Evolutionary conservation across 2,329 filamentous ascomycete species (phyloP).

Genomic region (Beauveria medogensis): DNA sequence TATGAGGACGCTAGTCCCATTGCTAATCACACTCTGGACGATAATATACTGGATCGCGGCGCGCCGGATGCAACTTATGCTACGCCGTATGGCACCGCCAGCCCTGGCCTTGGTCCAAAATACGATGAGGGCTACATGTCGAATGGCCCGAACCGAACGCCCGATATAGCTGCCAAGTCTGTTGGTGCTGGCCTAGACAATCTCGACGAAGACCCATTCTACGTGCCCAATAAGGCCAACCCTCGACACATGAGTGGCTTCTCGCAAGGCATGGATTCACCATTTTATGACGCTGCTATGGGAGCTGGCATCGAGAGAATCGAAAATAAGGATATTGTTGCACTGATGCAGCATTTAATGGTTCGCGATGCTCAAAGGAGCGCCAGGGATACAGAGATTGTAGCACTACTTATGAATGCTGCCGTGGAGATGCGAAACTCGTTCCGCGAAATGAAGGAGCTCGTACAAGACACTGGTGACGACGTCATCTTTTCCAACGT

Average conservation of each 20-base stretch:
- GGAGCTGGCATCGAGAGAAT: constrained; percentile 85
- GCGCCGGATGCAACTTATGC: constrained; percentile 33
- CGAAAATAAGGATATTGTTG: constrained; percentile 92
- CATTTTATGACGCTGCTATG: constrained; percentile 82
- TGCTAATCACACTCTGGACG: constrained; percentile 44
- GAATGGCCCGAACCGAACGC: constrained; percentile 51
- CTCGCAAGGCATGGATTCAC: constrained; percentile 84
- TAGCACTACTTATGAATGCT: constrained; percentile 86
- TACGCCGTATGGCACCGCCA: constrained; percentile 42
- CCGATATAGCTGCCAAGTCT: constrained; percentile 49
- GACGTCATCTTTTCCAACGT: constrained; percentile 79
- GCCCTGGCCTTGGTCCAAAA: constrained; percentile 52
- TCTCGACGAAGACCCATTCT: constrained; percentile 59
- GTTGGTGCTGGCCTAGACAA: constrained; percentile 44
- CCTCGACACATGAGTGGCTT: constrained; percentile 72
- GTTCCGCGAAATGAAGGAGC: constrained; percentile 89
- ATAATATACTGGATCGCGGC: constrained; percentile 36
- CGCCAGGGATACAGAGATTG: constrained; percentile 90
- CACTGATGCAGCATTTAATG: constrained; percentile 96
- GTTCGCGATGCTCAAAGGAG: constrained; percentile 95
- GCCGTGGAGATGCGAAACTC: constrained; percentile 96
- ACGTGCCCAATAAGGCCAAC: constrained; percentile 45
- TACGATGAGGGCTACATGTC: constrained; percentile 89
- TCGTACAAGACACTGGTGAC: constrained; percentile 77
- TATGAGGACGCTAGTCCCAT: constrained; percentile 59